These are phyloP conservation scores for Phytopythium mirpurense DNA, from an alignment of 352 stramenopile genomes.

Conservation along the genomic window DNA sequence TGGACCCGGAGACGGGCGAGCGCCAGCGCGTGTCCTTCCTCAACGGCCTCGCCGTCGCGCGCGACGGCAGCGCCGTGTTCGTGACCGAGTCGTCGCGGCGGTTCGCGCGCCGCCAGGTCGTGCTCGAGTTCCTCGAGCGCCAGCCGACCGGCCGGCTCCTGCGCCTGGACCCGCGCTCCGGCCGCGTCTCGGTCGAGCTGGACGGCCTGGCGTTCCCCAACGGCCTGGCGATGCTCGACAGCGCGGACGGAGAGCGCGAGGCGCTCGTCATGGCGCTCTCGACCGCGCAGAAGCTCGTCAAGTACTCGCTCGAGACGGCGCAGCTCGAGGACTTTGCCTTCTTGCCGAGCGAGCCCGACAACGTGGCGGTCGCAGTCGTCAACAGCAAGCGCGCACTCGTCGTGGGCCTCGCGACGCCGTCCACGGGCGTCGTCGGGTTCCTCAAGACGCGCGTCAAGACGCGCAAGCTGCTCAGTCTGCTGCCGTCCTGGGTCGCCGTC, in stretches of 20 bases:
- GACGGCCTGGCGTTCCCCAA: constrained; percentile 40
- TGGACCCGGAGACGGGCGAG: constrained; percentile 18
- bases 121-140: constrained; percentile 45
- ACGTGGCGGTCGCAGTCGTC: constrained; percentile 35
- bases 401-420: constrained; percentile 31
- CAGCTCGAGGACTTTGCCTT: constrained; percentile 55
- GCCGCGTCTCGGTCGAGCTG: constrained; percentile 19
- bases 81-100: constrained; percentile 49
- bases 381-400: constrained; percentile 30
- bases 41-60: constrained; percentile 37
- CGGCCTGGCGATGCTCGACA: constrained; percentile 35
- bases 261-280: constrained; percentile 40
- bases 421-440: constrained; percentile 24
- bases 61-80: constrained; percentile 39
- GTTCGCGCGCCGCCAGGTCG: constrained; percentile 38
- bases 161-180: constrained; percentile 32
- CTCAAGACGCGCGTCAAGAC: constrained; percentile 34
- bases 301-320: constrained; percentile 35
- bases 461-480: constrained; percentile 50
- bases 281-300: constrained; percentile 55
- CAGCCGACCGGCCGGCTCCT: constrained; percentile 40
- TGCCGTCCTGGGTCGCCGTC: constrained; percentile 30
- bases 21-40: constrained; percentile 29
- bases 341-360: constrained; percentile 46
- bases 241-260: constrained; percentile 7